phyloP scores from a whole-genome alignment of 192 early-diverging fungal species.

The Allomyces javanicus region DNA sequence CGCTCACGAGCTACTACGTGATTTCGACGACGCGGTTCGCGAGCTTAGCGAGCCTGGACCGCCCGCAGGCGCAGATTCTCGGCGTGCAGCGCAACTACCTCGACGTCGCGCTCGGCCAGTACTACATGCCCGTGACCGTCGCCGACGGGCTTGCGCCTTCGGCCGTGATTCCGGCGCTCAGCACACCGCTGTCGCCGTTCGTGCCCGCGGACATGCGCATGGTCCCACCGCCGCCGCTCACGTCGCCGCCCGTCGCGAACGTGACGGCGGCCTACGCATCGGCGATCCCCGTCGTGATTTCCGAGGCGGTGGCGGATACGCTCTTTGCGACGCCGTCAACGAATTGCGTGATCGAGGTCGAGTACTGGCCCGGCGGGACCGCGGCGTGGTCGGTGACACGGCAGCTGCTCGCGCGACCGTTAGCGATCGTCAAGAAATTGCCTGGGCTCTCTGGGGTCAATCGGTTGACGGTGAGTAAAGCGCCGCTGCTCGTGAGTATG shows the following conservation, averaged over 20 bases:
- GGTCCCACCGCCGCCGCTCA: background rate
- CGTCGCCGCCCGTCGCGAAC: constrained; percentile 2
- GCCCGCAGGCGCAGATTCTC: constrained; percentile 1
- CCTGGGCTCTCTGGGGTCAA: constrained; percentile 1
- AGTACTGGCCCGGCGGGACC: too few relatives aligned
- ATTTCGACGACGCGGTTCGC: background rate
- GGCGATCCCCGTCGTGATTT: background rate
- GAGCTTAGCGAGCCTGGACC: background rate
- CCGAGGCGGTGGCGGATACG: background rate
- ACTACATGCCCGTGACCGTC: constrained; percentile 1
- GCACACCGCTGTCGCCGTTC: background rate
- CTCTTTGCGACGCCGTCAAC: background rate
- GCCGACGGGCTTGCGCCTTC: background rate
- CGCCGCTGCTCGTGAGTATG: background rate
- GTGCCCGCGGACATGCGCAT: too few relatives aligned
- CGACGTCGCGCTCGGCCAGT: background rate
- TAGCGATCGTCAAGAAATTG: background rate
- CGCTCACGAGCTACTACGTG: background rate
- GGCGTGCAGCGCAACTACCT: constrained; percentile 10
- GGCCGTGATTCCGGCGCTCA: constrained; percentile 1
- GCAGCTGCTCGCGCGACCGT: background rate
- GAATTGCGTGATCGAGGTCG: too few relatives aligned
- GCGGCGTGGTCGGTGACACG: background rate
- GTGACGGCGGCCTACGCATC: too few relatives aligned
- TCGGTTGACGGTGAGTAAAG: background rate